These are phyloP conservation scores for Marchantia polymorpha DNA, from an alignment of 225 moss, liverwort and hornwort species.

Conservation along the genomic window DNA sequence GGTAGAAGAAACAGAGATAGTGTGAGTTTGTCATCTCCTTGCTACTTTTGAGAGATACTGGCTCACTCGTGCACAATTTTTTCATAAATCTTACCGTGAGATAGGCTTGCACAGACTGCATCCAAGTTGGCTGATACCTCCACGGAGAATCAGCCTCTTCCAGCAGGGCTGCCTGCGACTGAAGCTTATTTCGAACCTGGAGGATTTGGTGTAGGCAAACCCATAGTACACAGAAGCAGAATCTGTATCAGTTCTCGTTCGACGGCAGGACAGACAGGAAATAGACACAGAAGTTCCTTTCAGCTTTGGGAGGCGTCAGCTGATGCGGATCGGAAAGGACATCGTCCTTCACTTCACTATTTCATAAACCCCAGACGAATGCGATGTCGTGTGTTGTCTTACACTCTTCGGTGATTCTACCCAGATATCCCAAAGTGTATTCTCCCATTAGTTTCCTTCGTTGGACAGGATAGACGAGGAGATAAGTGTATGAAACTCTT, in stretches of 20 bases:
- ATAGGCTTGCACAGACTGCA: background rate
- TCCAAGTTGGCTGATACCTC: background rate
- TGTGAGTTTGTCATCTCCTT: background rate
- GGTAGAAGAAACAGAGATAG: background rate
- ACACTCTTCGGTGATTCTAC: background rate
- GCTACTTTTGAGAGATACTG: background rate
- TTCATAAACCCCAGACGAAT: background rate
- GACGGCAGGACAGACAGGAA: background rate
- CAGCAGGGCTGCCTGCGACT: background rate
- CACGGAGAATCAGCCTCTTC: background rate
- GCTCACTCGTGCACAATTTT: background rate
- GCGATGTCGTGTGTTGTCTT: background rate
- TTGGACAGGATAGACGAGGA: background rate
- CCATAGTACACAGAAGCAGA: background rate
- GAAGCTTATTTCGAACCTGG: background rate
- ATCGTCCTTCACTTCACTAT: background rate
- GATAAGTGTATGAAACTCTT: constrained; percentile 13
- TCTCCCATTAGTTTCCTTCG: background rate
- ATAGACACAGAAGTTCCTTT: background rate
- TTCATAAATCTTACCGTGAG: background rate
- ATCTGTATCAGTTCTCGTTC: background rate
- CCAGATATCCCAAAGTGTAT: background rate
- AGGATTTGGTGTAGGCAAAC: background rate
- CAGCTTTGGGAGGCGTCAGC: background rate
- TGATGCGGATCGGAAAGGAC: background rate